Conservation (phyloP, 2,329 filamentous ascomycete species). For the Gliomastix tumulicola region DNA sequence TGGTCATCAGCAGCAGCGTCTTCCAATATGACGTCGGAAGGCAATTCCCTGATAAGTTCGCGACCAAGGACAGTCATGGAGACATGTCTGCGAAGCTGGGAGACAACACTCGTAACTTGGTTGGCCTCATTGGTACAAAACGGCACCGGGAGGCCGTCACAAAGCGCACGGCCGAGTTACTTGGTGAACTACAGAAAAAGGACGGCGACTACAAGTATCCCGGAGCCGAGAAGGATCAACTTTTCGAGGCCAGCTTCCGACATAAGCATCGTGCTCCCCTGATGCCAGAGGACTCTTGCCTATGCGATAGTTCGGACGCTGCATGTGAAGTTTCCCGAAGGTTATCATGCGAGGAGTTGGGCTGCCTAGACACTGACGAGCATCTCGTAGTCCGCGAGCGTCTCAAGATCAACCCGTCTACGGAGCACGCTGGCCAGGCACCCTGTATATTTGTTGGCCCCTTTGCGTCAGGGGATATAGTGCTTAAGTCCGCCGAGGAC, state of each 20-base stretch:
- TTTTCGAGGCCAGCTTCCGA: neutral
- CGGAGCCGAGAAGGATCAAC: neutral
- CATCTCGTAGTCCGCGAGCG: too few relatives aligned
- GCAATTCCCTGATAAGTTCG: conserved; percentile 13
- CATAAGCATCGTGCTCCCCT: neutral
- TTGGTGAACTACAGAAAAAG: neutral
- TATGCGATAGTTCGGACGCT: neutral
- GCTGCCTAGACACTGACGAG: too few relatives aligned
- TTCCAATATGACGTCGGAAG: conserved; percentile 20
- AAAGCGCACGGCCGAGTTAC: neutral
- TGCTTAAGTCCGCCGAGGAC: neutral
- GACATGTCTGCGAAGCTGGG: conserved; percentile 17
- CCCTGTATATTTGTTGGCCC: neutral
- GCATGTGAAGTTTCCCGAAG: neutral
- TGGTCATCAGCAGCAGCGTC: conserved; percentile 18
- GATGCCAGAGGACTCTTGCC: neutral
- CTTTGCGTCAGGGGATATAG: conserved; percentile 1
- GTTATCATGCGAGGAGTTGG: neutral
- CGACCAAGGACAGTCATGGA: conserved; percentile 12
- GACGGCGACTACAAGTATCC: neutral
- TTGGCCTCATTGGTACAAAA: neutral
- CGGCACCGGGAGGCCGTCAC: neutral
- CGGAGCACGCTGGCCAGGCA: neutral
- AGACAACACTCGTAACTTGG: conserved; percentile 14
- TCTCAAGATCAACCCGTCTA: too few relatives aligned